phyloP scores from a whole-genome alignment of 441 rosid species.

The Pelargonium fulgidum region DNA sequence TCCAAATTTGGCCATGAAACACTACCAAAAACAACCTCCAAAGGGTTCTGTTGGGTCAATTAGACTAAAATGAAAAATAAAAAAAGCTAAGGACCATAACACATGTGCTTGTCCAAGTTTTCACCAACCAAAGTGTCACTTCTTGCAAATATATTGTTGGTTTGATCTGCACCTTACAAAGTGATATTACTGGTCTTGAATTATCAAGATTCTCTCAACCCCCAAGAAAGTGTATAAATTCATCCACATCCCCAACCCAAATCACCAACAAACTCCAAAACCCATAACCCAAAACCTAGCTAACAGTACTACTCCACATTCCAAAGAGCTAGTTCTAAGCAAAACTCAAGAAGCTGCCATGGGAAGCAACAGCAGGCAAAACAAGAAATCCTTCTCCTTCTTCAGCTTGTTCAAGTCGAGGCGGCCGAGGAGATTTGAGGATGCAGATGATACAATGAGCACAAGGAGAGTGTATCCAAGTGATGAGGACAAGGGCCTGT shows the following conservation, averaged over 20 bases:
- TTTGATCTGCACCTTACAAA: not conserved
- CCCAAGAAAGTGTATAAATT: too few relatives aligned
- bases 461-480: not conserved
- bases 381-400: not conserved
- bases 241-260: not conserved
- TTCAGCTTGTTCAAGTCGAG: constrained; percentile 2
- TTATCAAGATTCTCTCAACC: too few relatives aligned
- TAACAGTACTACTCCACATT: not conserved
- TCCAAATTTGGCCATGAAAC: constrained; percentile 1
- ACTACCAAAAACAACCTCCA: not conserved
- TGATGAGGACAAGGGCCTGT: not conserved
- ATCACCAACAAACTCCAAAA: not conserved
- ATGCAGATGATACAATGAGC: not conserved
- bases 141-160: not conserved
- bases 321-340: not conserved
- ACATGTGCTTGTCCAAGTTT: constrained; percentile 1
- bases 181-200: not conserved
- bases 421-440: not conserved
- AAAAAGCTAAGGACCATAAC: not conserved
- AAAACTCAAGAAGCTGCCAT: not conserved
- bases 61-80: not conserved
- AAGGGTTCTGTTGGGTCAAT: not conserved
- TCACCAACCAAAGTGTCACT: not conserved
- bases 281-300: not conserved
- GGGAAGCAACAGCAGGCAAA: constrained; percentile 1